A percentile compares a stretch with the other conserved stretches of the same genome.
Conservation (phyloP, 164 flowering plant genomes). For the Nymphaea colorata region DNA sequence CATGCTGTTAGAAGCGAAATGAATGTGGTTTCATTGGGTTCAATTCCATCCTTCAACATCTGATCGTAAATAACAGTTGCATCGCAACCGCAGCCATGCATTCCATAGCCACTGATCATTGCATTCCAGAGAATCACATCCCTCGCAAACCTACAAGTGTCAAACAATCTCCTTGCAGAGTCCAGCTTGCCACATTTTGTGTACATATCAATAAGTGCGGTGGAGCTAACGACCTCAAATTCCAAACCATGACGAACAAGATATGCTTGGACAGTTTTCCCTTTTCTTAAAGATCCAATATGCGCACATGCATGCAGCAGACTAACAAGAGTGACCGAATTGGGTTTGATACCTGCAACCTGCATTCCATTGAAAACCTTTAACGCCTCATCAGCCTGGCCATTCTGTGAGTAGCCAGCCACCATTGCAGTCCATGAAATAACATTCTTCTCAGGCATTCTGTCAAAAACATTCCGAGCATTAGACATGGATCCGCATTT, state of each 20-base stretch:
- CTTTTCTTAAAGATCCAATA: constrained; percentile 25
- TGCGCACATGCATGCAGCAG: constrained; percentile 29
- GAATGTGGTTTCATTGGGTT: constrained; percentile 30
- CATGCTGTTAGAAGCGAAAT: constrained; percentile 35
- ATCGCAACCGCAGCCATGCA: constrained; percentile 24
- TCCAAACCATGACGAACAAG: constrained; percentile 13
- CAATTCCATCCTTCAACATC: constrained; percentile 19
- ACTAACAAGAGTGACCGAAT: constrained; percentile 28
- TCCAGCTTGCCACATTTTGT: constrained; percentile 29
- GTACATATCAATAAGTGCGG: constrained; percentile 30
- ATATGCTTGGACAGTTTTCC: constrained; percentile 26
- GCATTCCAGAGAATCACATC: constrained; percentile 34
- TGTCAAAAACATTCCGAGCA: constrained; percentile 21
- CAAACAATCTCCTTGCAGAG: constrained; percentile 23
- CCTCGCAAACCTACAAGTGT: constrained; percentile 1
- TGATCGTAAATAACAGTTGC: constrained; percentile 17
- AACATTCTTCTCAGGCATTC: constrained; percentile 28
- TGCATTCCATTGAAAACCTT: constrained; percentile 23
- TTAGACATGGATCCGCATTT: constrained; percentile 24
- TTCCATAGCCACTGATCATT: constrained; percentile 28
- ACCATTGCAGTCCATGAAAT: constrained; percentile 37
- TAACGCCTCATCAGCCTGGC: constrained; percentile 31
- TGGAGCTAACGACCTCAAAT: constrained; percentile 15
- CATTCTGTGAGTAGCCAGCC: constrained; percentile 37
- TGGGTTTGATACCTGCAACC: constrained; percentile 21